phyloP scores from a whole-genome alignment of 768 basidiomycete genomes.

The Paxillus involutus region DNA sequence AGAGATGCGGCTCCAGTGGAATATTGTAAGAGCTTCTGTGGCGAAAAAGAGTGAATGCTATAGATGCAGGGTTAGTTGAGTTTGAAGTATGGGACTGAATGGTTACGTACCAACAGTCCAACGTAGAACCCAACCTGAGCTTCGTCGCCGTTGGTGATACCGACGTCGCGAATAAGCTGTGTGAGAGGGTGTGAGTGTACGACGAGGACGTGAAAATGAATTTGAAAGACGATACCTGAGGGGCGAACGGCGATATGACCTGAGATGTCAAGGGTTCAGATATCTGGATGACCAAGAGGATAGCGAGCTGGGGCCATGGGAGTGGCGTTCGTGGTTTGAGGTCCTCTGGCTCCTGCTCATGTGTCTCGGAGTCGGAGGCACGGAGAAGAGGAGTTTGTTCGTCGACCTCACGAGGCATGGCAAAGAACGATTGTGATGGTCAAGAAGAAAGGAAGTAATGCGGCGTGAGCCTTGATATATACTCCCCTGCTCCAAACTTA shows the following conservation, averaged over 20 bases:
- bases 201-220: neutral
- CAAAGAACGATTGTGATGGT: neutral
- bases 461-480: neutral
- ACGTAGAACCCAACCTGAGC: conserved; percentile 42
- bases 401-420: conserved; percentile 27
- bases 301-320: conserved; percentile 61
- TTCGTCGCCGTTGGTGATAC: conserved; percentile 40
- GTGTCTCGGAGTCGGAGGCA: conserved; percentile 28
- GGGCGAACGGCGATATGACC: conserved; percentile 70
- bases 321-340: conserved; percentile 44
- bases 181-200: neutral
- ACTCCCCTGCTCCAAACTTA: neutral
- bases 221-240: conserved; percentile 45
- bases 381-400: conserved; percentile 58
- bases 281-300: conserved; percentile 66
- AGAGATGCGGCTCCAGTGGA: conserved; percentile 44
- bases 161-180: conserved; percentile 9
- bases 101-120: conserved; percentile 35
- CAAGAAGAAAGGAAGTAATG: neutral
- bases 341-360: conserved; percentile 8
- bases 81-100: neutral
- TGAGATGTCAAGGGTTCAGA: conserved; percentile 70
- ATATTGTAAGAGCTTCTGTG: conserved; percentile 40
- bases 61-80: conserved; percentile 32
- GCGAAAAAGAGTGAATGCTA: conserved; percentile 46